Evolutionary conservation across 352 stramenopile genomes (phyloP).

Genomic region (Phytopythium montanum): DNA sequence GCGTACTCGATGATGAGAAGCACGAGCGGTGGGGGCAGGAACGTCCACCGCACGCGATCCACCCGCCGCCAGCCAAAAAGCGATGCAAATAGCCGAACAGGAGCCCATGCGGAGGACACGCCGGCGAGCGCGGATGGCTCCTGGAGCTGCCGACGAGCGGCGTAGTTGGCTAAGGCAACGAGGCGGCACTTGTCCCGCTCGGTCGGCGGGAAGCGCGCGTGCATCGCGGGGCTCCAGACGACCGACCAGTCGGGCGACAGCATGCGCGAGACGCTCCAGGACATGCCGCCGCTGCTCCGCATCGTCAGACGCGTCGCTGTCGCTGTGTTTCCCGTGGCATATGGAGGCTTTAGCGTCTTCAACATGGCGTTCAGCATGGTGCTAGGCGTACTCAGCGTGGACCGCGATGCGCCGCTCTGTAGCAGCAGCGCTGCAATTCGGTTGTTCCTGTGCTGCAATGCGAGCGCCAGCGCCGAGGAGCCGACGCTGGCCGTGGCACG

Average conservation of each 20-base stretch:
- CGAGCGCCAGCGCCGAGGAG: conserved; percentile 54
- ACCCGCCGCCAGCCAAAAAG: conserved; percentile 1
- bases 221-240: conserved; percentile 47
- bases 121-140: background rate
- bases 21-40: conserved; percentile 36
- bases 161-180: conserved; percentile 47
- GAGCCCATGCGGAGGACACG: background rate
- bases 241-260: conserved; percentile 54
- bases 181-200: conserved; percentile 63
- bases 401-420: conserved; percentile 44
- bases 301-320: conserved; percentile 16
- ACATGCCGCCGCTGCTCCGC: conserved; percentile 26
- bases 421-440: conserved; percentile 38
- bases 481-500: conserved; percentile 27
- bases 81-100: background rate
- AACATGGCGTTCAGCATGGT: background rate
- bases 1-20: conserved; percentile 53
- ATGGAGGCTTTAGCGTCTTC: background rate
- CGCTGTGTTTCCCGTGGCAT: conserved; percentile 16
- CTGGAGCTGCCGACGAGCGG: conserved; percentile 16
- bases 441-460: conserved; percentile 44
- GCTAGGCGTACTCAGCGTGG: conserved; percentile 25
- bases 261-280: conserved; percentile 33
- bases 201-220: conserved; percentile 41
- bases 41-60: conserved; percentile 30